These are phyloP conservation scores for Epichloe gansuensis DNA, from an alignment of 2,329 filamentous ascomycete genomes.

Conservation along the genomic window DNA sequence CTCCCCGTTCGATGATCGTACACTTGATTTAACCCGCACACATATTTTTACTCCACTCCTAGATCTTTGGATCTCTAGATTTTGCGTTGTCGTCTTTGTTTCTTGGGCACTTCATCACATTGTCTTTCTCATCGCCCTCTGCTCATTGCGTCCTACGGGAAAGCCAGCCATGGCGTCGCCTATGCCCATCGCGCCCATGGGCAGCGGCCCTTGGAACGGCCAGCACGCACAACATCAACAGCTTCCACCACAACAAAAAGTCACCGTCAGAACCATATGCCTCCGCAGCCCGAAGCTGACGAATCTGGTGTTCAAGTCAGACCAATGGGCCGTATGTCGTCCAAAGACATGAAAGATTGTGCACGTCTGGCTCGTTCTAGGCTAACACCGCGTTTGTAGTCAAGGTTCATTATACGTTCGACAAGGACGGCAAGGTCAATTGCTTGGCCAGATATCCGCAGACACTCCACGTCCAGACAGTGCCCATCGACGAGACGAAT, in stretches of 20 bases:
- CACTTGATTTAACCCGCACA: conserved; percentile 9
- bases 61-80: neutral
- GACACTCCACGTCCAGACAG: conserved; percentile 65
- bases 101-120: neutral
- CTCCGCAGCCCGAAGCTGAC: conserved; percentile 20
- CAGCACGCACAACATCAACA: conserved; percentile 4
- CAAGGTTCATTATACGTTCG: conserved; percentile 95
- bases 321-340: conserved; percentile 56
- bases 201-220: conserved; percentile 6
- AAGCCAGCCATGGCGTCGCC: conserved; percentile 27
- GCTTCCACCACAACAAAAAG: neutral
- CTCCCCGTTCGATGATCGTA: conserved; percentile 20
- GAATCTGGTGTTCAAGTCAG: conserved; percentile 44
- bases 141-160: neutral
- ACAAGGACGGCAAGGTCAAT: conserved; percentile 75
- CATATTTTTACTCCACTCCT: conserved; percentile 3
- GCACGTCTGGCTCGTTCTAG: conserved; percentile 4
- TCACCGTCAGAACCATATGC: conserved; percentile 15
- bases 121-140: neutral
- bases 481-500: conserved; percentile 65
- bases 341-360: conserved; percentile 24
- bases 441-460: conserved; percentile 81
- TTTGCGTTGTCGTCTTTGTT: neutral
- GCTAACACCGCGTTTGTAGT: conserved; percentile 40
- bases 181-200: conserved; percentile 19